A percentile compares a stretch with the other conserved stretches of the same genome.
Evolutionary conservation across 805 yeast species (phyloP).

Genomic region (Starmerella asiatica): DNA sequence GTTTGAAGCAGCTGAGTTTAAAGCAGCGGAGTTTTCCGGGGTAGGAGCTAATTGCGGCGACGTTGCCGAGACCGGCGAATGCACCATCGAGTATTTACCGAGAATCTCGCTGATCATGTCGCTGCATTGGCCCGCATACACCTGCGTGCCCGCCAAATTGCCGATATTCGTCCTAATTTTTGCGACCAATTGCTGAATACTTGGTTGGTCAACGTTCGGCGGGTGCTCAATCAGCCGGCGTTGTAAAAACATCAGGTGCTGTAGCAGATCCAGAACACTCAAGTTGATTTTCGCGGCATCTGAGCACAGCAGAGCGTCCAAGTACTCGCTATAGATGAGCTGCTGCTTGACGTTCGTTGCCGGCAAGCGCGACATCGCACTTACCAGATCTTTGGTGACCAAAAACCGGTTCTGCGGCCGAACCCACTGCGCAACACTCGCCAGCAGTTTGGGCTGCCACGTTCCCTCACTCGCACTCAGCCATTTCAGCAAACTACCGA

Average conservation of each 20-base stretch:
- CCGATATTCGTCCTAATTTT: slow-evolving; percentile 36
- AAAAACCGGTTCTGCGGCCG: slow-evolving; percentile 69
- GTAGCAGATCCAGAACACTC: slow-evolving; percentile 66
- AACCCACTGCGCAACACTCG: slow-evolving; percentile 57
- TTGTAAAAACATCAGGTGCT: slow-evolving; percentile 29
- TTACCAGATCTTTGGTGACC: slow-evolving; percentile 39
- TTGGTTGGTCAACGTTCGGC: slow-evolving; percentile 4
- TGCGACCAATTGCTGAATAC: slow-evolving; percentile 5
- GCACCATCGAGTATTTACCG: slow-evolving; percentile 17
- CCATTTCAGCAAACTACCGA: slow-evolving; percentile 9
- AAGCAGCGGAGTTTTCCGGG: not conserved
- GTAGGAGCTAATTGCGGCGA: not conserved
- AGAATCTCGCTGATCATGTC: slow-evolving; percentile 64
- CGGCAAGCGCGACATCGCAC: slow-evolving; percentile 18
- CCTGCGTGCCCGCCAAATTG: slow-evolving; percentile 60
- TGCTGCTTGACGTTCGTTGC: slow-evolving; percentile 11
- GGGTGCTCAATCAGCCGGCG: slow-evolving; percentile 17
- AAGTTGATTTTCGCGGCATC: slow-evolving; percentile 77
- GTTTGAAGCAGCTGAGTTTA: not conserved
- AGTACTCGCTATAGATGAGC: slow-evolving; percentile 13
- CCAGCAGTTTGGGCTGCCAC: slow-evolving; percentile 49
- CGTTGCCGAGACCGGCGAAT: not conserved
- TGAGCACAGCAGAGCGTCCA: slow-evolving; percentile 9
- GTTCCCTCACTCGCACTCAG: slow-evolving; percentile 10
- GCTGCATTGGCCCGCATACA: slow-evolving; percentile 73